Evolutionary conservation across 2,329 filamentous ascomycete genomes (phyloP), one percentile per base, ranked within the genome.

Genomic region (Neonectria faginata): DNA sequence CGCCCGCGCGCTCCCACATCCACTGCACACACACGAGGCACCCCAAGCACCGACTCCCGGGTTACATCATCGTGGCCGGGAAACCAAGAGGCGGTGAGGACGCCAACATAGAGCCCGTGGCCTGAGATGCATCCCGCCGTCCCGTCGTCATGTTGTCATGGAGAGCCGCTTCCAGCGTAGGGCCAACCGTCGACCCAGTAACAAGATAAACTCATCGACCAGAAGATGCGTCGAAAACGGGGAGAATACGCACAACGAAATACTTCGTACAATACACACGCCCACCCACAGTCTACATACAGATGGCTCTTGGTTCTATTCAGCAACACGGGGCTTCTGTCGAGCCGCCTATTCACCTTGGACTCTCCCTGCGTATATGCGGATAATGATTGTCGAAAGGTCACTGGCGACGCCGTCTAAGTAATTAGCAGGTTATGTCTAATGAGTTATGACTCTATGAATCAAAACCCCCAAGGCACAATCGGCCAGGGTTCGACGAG

Each of bases 11-110:
- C 60, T 48, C 62, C 58, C 58, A 41, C 51, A 36, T 36, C 36
- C 56, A 25, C 29, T 10, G 9, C 9, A 29, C 9, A 10, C 29
- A 60, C 56, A 42, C 39, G 39, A 20, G 39, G 39, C 16, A 42
- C 39, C n/a, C 39, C 39, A 60, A 36, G 68, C 70, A 69, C 67
- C 67, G 53, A 67, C 68, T 70, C 53, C 68, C 54, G 58, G 61
- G 69, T 70, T 71, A 73, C 68, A 72, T 73, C 68, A 73, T 73
- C 67, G 53, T 52, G 53, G 60, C 58, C 63, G 54, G 66, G 61
- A 27, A 63, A 59, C 62, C 67, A 71, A 73, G 71, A 72, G 65
- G 71, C 71, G 71, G 71, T 73, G 71, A 73, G 65, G 64, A 60
- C 56, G 65, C 68, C 63, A 64, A 68, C 60, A 65, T 65, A 66